These are phyloP conservation scores for Oemleria cerasiformis DNA, from an alignment of 306 rosid genomes.

Conservation along the genomic window DNA sequence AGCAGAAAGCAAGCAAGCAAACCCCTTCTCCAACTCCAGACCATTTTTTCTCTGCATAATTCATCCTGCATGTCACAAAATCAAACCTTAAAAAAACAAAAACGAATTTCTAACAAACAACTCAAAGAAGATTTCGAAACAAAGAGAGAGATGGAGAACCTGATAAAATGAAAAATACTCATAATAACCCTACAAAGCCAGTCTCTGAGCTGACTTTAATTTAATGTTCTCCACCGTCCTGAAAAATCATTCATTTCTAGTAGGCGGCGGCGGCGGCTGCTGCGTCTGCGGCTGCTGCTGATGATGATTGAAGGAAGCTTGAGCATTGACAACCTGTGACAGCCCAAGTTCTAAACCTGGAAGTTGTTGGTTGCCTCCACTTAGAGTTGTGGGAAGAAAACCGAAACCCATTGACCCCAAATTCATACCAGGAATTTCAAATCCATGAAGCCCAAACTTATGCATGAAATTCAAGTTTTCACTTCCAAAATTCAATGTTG, in stretches of 20 bases:
- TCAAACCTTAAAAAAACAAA: background rate
- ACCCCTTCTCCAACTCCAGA: conserved; percentile 8
- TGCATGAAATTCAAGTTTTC: conserved; percentile 34
- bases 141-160: background rate
- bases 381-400: conserved; percentile 18
- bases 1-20: conserved; percentile 10
- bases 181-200: background rate
- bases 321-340: conserved; percentile 47
- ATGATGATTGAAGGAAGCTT: conserved; percentile 29
- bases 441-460: conserved; percentile 41
- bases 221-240: conserved; percentile 4
- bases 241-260: conserved; percentile 30
- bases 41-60: conserved; percentile 3
- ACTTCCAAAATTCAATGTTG: conserved; percentile 15
- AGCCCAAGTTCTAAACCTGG: conserved; percentile 56
- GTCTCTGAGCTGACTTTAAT: background rate
- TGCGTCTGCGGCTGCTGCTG: conserved; percentile 8
- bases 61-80: conserved; percentile 17
- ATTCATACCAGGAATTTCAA: conserved; percentile 38
- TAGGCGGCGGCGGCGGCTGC: conserved; percentile 21
- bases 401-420: conserved; percentile 36
- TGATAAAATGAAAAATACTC: background rate
- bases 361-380: conserved; percentile 33
- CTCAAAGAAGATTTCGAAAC: background rate
- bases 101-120: background rate